A percentile compares a stretch with the other conserved stretches of the same genome.
Evolutionary conservation across 2,329 filamentous ascomycete species (phyloP).

Genomic region (Fusarium stilboides): DNA sequence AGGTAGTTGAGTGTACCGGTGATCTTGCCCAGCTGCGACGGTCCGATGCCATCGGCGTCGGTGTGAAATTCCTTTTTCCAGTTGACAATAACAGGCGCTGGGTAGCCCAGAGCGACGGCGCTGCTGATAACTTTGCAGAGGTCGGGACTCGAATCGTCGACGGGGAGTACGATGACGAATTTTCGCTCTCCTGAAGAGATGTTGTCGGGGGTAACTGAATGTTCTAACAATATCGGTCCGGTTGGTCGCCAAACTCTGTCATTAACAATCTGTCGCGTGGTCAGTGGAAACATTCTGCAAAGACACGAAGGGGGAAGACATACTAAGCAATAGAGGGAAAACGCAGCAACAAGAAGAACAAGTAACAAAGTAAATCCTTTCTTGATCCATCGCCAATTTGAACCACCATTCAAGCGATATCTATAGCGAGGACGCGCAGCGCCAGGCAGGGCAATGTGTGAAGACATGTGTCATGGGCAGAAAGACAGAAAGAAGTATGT

Average conservation of each 20-base stretch:
- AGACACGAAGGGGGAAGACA: neutral
- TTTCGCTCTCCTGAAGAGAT: constrained; percentile 40
- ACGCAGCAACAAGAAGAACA: constrained; percentile 6
- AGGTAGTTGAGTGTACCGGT: constrained; percentile 51
- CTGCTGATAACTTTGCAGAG: constrained; percentile 52
- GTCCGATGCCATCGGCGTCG: constrained; percentile 43
- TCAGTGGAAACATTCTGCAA: constrained; percentile 12
- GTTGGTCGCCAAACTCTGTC: constrained; percentile 32
- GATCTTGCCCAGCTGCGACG: constrained; percentile 51
- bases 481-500: constrained; percentile 13
- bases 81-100: constrained; percentile 52
- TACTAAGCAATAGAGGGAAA: constrained; percentile 40
- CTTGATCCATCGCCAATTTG: constrained; percentile 35
- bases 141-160: constrained; percentile 48
- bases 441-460: constrained; percentile 35
- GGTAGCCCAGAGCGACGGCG: constrained; percentile 49
- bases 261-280: constrained; percentile 36
- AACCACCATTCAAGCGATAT: constrained; percentile 30
- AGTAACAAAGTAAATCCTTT: constrained; percentile 22
- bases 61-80: constrained; percentile 50
- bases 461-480: constrained; percentile 36
- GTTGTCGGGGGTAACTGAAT: constrained; percentile 1
- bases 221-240: constrained; percentile 28
- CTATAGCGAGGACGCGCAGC: constrained; percentile 34
- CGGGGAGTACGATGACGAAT: constrained; percentile 46